Evolutionary conservation across 2,329 filamentous ascomycete genomes (phyloP).

Genomic region (Cladophialophora exuberans): DNA sequence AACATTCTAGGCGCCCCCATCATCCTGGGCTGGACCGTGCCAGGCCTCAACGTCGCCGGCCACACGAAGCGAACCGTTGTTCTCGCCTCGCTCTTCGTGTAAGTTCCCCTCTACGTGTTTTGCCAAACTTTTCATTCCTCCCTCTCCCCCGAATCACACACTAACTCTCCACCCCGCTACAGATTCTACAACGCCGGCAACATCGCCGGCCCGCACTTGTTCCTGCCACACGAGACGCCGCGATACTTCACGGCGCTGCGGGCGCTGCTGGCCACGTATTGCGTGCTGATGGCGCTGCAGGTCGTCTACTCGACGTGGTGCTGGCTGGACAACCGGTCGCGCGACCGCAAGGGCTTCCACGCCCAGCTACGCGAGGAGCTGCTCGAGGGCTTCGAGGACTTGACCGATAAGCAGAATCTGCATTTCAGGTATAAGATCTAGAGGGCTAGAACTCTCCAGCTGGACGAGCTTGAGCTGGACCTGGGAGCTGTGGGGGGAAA

Average conservation of each 20-base stretch:
- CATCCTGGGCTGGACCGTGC: slow-evolving; percentile 56
- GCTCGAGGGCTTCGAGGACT: slow-evolving; percentile 41
- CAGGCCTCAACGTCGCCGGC: slow-evolving; percentile 52
- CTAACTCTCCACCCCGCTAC: background rate
- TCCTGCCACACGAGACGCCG: slow-evolving; percentile 49
- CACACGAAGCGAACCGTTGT: slow-evolving; percentile 57
- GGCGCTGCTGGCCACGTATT: slow-evolving; percentile 49
- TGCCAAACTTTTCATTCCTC: background rate
- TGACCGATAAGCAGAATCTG: slow-evolving; percentile 43
- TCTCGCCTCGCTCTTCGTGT: slow-evolving; percentile 53
- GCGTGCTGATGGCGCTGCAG: slow-evolving; percentile 44
- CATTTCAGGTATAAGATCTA: slow-evolving; percentile 43
- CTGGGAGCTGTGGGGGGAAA: no score
- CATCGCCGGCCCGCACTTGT: slow-evolving; percentile 53
- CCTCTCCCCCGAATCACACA: background rate
- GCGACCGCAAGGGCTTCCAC: slow-evolving; percentile 15
- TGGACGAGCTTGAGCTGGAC: slow-evolving; percentile 4
- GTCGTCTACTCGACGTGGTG: slow-evolving; percentile 31
- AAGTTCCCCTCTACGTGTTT: slow-evolving; percentile 4
- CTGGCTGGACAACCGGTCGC: slow-evolving; percentile 23
- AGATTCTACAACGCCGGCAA: slow-evolving; percentile 54
- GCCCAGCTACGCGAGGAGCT: slow-evolving; percentile 22
- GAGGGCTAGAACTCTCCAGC: no score
- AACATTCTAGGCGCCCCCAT: slow-evolving; percentile 55
- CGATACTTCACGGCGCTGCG: slow-evolving; percentile 51